Conservation (phyloP, 208 protist genomes). For the Trypanosoma melophagium region DNA sequence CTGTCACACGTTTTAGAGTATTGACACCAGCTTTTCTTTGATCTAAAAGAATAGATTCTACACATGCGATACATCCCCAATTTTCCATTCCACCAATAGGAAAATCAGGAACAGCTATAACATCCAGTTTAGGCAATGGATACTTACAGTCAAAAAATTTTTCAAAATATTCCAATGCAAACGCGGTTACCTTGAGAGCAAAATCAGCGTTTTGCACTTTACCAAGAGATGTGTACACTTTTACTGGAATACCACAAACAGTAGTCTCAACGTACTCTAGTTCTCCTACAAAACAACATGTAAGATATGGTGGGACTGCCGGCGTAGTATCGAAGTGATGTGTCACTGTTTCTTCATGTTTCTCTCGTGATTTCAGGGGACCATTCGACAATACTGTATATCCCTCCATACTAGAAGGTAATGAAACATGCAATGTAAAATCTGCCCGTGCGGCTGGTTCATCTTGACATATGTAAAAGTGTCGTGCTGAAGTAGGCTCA, state of each 20-base stretch:
- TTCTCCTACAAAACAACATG: conserved; percentile 94
- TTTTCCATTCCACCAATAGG: conserved; percentile 97
- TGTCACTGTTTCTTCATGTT: conserved; percentile 29
- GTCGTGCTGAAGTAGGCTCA: conserved; percentile 92
- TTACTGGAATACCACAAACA: conserved; percentile 64
- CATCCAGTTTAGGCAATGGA: conserved; percentile 96
- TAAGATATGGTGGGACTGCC: conserved; percentile 95
- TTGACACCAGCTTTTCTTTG: conserved; percentile 47
- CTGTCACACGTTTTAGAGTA: conserved; percentile 77
- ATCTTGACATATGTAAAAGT: conserved; percentile 96
- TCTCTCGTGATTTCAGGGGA: conserved; percentile 48
- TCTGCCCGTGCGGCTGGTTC: conserved; percentile 95
- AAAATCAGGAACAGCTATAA: conserved; percentile 97
- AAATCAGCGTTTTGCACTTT: conserved; percentile 72
- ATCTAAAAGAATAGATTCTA: conserved; percentile 89
- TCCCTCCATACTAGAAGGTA: conserved; percentile 59
- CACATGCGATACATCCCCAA: conserved; percentile 94
- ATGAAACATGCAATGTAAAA: conserved; percentile 90
- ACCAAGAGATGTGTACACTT: conserved; percentile 72
- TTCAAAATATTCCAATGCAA: conserved; percentile 85
- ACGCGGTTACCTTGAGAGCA: conserved; percentile 73
- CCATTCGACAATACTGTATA: conserved; percentile 85
- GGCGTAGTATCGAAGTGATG: conserved; percentile 87
- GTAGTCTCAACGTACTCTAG: conserved; percentile 77
- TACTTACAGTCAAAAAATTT: conserved; percentile 90